These are phyloP conservation scores for Laburnicola sp. DNA, from an alignment of 2,329 filamentous ascomycete species.

Conservation along the genomic window DNA sequence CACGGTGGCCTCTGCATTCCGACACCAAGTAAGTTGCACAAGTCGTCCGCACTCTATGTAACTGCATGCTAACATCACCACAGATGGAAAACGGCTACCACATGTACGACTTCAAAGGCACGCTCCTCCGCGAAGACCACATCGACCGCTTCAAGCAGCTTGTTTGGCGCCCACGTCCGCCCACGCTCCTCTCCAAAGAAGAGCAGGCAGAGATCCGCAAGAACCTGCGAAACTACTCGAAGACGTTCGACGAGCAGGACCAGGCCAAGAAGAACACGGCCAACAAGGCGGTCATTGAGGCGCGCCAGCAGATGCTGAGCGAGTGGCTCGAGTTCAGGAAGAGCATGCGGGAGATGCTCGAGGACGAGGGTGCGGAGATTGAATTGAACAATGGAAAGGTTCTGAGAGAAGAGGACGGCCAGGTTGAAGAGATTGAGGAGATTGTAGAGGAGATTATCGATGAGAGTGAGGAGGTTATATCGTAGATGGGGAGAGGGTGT, in stretches of 20 bases:
- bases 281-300: constrained; percentile 91
- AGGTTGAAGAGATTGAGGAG: constrained; percentile 64
- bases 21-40: constrained; percentile 83
- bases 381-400: constrained; percentile 59
- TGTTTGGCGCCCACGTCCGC: constrained; percentile 87
- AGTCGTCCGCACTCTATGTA: constrained; percentile 40
- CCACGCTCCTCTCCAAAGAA: constrained; percentile 90
- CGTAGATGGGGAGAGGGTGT: constrained; percentile 16
- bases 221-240: constrained; percentile 96
- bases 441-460: constrained; percentile 89
- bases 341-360: constrained; percentile 68
- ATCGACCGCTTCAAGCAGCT: constrained; percentile 98
- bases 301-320: constrained; percentile 75
- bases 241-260: constrained; percentile 93
- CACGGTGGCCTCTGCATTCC: constrained; percentile 92
- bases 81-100: constrained; percentile 99
- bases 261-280: constrained; percentile 89
- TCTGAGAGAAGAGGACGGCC: constrained; percentile 54
- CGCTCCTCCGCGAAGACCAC: constrained; percentile 83
- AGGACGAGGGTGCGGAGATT: constrained; percentile 58
- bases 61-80: constrained; percentile 18
- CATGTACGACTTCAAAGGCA: constrained; percentile 94
- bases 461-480: constrained; percentile 79
- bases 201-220: constrained; percentile 98
- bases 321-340: constrained; percentile 90